Percentiles rank a stretch among this genome's conserved stretches.
These are phyloP conservation scores for Ustulina deusta DNA, from an alignment of 2,329 filamentous ascomycete genomes.

Conservation along the genomic window DNA sequence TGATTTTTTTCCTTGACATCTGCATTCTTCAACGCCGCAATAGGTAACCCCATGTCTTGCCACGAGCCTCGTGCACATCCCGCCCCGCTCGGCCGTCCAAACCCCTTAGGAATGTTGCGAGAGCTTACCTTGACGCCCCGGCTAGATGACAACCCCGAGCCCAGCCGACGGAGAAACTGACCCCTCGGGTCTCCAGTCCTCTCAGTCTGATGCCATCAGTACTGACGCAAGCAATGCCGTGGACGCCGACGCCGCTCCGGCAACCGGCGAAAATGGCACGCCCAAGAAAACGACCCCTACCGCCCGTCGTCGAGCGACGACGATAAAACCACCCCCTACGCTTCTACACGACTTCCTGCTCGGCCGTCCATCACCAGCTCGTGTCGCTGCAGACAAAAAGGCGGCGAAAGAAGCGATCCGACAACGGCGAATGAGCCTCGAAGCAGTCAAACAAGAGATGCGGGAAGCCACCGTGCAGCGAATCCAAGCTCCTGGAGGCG, in stretches of 20 bases:
- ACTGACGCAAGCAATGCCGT: constrained; percentile 33
- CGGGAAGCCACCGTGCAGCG: constrained; percentile 68
- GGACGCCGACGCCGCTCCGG: constrained; percentile 35
- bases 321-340: constrained; percentile 46
- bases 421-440: constrained; percentile 67
- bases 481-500: constrained; percentile 73
- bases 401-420: constrained; percentile 54
- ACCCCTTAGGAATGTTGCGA: constrained; percentile 42
- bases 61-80: constrained; percentile 35
- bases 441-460: constrained; percentile 71
- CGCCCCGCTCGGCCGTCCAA: constrained; percentile 17
- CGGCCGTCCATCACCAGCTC: constrained; percentile 59
- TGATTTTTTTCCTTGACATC: background rate
- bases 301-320: constrained; percentile 47
- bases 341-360: constrained; percentile 51
- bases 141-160: constrained; percentile 49
- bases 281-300: constrained; percentile 42
- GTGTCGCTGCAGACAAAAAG: constrained; percentile 61
- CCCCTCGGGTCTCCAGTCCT: constrained; percentile 45
- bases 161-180: constrained; percentile 49
- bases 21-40: background rate
- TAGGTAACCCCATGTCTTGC: constrained; percentile 17
- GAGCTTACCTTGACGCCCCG: constrained; percentile 34
- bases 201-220: constrained; percentile 40
- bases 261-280: constrained; percentile 40